Evolutionary conservation across 179 eudicot species (phyloP).

Genomic region (Spinacia oleracea): DNA sequence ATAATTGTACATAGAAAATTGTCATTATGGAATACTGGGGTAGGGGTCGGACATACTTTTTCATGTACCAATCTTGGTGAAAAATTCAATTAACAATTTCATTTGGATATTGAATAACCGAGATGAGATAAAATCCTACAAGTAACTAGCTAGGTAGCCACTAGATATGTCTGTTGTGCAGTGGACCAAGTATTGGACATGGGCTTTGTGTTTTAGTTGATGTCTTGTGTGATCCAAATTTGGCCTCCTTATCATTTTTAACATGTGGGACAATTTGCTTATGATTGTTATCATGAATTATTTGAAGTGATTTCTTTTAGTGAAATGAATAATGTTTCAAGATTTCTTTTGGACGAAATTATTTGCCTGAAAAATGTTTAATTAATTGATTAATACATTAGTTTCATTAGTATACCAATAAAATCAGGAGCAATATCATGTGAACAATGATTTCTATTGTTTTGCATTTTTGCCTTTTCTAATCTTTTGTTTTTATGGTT

Average conservation of each 20-base stretch:
- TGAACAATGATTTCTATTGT: background rate
- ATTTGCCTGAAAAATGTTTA: background rate
- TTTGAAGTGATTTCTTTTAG: background rate
- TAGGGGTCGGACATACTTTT: too few species aligned
- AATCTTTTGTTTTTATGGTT: background rate
- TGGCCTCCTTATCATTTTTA: background rate
- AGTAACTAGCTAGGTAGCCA: background rate
- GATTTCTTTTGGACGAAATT: background rate
- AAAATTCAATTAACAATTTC: background rate
- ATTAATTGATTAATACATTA: background rate
- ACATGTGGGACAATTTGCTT: background rate
- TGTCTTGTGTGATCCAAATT: background rate
- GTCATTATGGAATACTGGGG: too few species aligned
- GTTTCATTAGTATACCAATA: too few species aligned
- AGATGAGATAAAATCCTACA: background rate
- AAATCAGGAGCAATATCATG: background rate
- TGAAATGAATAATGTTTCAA: background rate
- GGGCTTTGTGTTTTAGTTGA: slow-evolving; percentile 4
- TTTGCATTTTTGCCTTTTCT: background rate
- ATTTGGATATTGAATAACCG: background rate
- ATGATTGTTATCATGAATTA: background rate
- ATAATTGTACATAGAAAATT: too few species aligned
- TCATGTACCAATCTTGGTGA: background rate
- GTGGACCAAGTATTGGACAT: background rate
- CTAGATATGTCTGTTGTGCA: background rate